A percentile compares a stretch with the other conserved stretches of the same genome.
Conservation (phyloP, 805 yeast species). For the Jamesozyma piceae region DNA sequence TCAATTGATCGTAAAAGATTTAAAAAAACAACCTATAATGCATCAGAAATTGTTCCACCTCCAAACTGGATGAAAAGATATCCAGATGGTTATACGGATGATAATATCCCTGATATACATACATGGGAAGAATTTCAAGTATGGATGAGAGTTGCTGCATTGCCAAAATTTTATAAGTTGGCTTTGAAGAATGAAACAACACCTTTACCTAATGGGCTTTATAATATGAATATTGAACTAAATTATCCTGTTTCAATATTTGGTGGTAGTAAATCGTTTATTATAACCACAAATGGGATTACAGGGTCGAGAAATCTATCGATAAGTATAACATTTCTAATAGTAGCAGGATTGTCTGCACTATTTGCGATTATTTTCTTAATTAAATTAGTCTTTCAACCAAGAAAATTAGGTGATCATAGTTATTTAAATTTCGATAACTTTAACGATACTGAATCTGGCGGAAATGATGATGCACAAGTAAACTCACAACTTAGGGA, state of each 20-base stretch:
- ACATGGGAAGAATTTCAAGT: conserved; percentile 66
- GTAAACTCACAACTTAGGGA: conserved; percentile 13
- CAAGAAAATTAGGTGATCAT: conserved; percentile 80
- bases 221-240: conserved; percentile 55
- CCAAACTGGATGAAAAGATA: conserved; percentile 68
- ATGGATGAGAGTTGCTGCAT: conserved; percentile 90
- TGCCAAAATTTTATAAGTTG: conserved; percentile 79
- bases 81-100: conserved; percentile 66
- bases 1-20: conserved; percentile 52
- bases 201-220: conserved; percentile 54
- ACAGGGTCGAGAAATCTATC: conserved; percentile 84
- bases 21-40: conserved; percentile 52
- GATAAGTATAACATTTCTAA: conserved; percentile 74
- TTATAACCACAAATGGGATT: conserved; percentile 70
- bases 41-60: conserved; percentile 64
- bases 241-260: conserved; percentile 75
- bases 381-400: conserved; percentile 71
- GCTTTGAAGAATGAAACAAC: conserved; percentile 62
- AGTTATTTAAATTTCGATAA: conserved; percentile 43
- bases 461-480: conserved; percentile 2
- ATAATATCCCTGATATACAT: conserved; percentile 59
- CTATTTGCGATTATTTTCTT: conserved; percentile 67
- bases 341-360: conserved; percentile 71
- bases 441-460: conserved; percentile 4
- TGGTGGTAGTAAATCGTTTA: conserved; percentile 83